phyloP scores from a whole-genome alignment of 2,329 filamentous ascomycete genomes.

The Cladosporium sp. region DNA sequence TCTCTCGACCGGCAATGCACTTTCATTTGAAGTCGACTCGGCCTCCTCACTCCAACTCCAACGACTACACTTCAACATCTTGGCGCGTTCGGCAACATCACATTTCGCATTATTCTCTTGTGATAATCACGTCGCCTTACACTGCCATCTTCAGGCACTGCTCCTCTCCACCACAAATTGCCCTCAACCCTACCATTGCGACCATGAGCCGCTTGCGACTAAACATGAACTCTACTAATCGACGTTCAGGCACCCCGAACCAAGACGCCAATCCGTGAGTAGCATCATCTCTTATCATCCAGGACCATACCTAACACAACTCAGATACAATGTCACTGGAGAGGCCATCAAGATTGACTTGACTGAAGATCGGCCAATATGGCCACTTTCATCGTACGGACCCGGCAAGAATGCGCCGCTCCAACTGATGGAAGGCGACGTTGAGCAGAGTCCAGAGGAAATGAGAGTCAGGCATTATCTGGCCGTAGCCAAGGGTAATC shows the following conservation, averaged over 20 bases:
- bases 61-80: neutral
- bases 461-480: conserved; percentile 73
- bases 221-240: neutral
- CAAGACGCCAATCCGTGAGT: conserved; percentile 18
- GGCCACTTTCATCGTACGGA: conserved; percentile 85
- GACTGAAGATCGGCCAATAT: conserved; percentile 67
- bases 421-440: conserved; percentile 79
- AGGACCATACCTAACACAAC: neutral
- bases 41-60: neutral
- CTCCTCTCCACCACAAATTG: neutral
- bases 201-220: neutral
- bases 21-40: neutral
- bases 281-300: too few relatives aligned
- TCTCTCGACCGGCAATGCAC: neutral
- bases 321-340: conserved; percentile 57
- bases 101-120: neutral
- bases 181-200: neutral
- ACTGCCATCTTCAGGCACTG: neutral
- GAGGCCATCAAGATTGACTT: conserved; percentile 55
- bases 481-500: conserved; percentile 60
- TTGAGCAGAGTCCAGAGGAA: conserved; percentile 89
- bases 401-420: conserved; percentile 75
- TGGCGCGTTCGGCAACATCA: neutral
- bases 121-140: neutral
- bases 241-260: neutral